A percentile compares a stretch with the other conserved stretches of the same genome.
Evolutionary conservation across 441 rosid genomes (phyloP).

Genomic region (Pelargonium australe): DNA sequence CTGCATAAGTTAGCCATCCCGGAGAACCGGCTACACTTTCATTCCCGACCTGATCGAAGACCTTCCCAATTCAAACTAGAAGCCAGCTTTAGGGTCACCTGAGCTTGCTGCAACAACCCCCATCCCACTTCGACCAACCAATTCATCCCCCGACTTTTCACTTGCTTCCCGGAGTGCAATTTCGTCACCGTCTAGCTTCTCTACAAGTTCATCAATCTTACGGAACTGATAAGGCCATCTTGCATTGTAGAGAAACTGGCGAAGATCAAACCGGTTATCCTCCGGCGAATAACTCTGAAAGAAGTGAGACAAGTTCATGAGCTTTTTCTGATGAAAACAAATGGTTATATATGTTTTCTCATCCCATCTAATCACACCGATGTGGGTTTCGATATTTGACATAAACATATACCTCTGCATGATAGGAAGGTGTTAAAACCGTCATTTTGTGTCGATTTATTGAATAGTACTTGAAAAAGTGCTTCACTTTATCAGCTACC

Average conservation of each 20-base stretch:
- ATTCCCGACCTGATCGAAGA: too few relatives aligned
- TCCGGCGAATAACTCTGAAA: slow-evolving; percentile 88
- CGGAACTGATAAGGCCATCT: slow-evolving; percentile 84
- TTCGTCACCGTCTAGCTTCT: slow-evolving; percentile 47
- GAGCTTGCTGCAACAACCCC: slow-evolving; percentile 71
- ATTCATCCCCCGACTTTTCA: slow-evolving; percentile 12
- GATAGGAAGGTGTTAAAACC: slow-evolving; percentile 80
- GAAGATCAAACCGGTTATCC: slow-evolving; percentile 82
- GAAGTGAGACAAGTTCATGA: not conserved
- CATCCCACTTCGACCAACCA: slow-evolving; percentile 28
- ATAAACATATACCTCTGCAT: slow-evolving; percentile 70
- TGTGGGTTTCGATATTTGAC: too few relatives aligned
- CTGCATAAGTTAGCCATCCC: too few relatives aligned
- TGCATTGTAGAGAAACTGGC: slow-evolving; percentile 76
- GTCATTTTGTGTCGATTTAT: slow-evolving; percentile 94
- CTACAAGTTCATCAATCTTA: slow-evolving; percentile 75
- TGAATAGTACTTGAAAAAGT: slow-evolving; percentile 87
- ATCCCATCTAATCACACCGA: too few relatives aligned
- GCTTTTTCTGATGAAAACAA: too few relatives aligned
- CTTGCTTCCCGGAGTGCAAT: slow-evolving; percentile 33
- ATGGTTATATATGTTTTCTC: too few relatives aligned
- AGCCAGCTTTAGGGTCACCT: slow-evolving; percentile 68
- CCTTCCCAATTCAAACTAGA: slow-evolving; percentile 16
- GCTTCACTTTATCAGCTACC: slow-evolving; percentile 83
- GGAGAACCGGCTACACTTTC: too few relatives aligned